These are phyloP conservation scores for Dictyostelium purpureum DNA, from an alignment of 78 protist genomes.

Conservation along the genomic window DNA sequence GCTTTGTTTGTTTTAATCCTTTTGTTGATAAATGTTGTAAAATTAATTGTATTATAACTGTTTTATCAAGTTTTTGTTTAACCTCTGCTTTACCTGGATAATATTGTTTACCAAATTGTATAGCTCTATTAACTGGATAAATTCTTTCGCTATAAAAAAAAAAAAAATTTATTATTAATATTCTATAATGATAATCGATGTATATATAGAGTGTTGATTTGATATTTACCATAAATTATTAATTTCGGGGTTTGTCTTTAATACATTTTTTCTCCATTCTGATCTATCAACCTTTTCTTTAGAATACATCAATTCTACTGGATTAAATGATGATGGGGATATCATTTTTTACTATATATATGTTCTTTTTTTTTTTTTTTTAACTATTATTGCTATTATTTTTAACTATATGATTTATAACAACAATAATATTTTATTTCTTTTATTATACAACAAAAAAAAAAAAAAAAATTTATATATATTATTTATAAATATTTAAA, in stretches of 20 bases:
- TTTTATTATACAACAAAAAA: neutral
- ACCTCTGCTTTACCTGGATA: conserved; percentile 73
- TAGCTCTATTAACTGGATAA: conserved; percentile 72
- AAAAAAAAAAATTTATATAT: neutral
- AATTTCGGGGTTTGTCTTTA: conserved; percentile 54
- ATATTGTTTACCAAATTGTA: conserved; percentile 63
- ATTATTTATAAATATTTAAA: neutral
- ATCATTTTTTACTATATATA: conserved; percentile 7
- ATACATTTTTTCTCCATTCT: conserved; percentile 73
- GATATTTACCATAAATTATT: conserved; percentile 36
- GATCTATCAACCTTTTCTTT: conserved; percentile 59
- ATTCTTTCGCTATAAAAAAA: conserved; percentile 27
- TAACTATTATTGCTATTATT: neutral
- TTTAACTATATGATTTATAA: neutral
- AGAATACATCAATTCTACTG: conserved; percentile 36
- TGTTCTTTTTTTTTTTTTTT: neutral
- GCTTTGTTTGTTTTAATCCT: conserved; percentile 68
- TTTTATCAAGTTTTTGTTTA: conserved; percentile 53
- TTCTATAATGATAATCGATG: neutral
- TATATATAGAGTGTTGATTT: neutral
- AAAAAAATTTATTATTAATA: neutral
- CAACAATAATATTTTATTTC: neutral
- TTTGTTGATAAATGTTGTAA: conserved; percentile 71
- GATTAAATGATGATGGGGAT: conserved; percentile 1
- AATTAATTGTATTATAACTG: conserved; percentile 59